Evolutionary conservation across 2,329 filamentous ascomycete species (phyloP), one percentile per base, ranked within the genome.

Genomic region (Penicillium fuscoglaucum): DNA sequence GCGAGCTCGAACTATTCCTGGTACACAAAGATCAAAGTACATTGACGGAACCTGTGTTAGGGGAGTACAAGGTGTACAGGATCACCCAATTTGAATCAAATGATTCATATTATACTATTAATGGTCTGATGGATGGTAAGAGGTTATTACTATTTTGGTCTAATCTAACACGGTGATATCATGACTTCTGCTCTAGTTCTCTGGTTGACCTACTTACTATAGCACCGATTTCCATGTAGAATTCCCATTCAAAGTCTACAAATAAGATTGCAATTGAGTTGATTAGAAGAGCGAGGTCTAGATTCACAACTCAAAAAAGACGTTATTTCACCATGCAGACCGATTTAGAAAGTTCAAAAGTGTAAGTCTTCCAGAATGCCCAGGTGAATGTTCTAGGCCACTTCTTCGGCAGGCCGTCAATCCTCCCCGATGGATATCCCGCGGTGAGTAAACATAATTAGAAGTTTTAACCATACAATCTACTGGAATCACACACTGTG

Each of bases 351-450:
- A 29, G 33, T 31, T 39, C 41, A 19, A 39, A 51, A 39, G 39
- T 45, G 6, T 31, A 50, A 33, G 17, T 35, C 43, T 57, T 57
- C 55, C 43, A 53, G 55, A 57, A 57, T 43, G 48, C n/a, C 33
- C 17, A 52, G 31, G 37, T 37, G 28, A 24, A n/a, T 24, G 31
- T 31, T 53, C 48, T 52, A 29, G 44, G 37, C 53, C 45, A 17
- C 45, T 37, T 31, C n/a, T 39, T 40, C 45, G 33, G 49, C 21
- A 41, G 35, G 10, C 49, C 35, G 35, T 41, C 21, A 13, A 26
- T 26, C 26, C 49, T 57, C 55, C 49, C 43, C 49, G 49, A 37
- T 26, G 49, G 19, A 28, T 26, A 12, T 46, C 43, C 12, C 19
- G 28, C 55, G 35, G 41, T 10, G 31, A 41, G 21, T 37, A 43